Conservation (phyloP, 2,329 filamentous ascomycete species). For the Aspergillus pseudoterreus region DNA sequence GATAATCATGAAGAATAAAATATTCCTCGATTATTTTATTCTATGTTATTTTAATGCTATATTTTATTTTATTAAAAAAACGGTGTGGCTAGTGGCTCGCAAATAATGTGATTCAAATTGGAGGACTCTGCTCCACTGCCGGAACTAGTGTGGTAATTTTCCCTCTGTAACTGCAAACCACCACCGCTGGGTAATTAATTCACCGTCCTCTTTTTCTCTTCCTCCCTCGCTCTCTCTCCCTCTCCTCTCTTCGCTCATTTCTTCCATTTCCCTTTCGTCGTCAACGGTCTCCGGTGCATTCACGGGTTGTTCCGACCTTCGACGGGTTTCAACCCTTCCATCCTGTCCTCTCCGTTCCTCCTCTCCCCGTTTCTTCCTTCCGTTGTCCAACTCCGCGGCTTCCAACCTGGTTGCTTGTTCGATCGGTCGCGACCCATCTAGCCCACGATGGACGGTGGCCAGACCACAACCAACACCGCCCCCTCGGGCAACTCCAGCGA, state of each 20-base stretch:
- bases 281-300: background rate
- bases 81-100: background rate
- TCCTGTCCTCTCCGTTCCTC: background rate
- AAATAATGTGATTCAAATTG: background rate
- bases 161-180: background rate
- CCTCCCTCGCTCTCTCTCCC: background rate
- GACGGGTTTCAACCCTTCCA: background rate
- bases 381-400: conserved; percentile 3
- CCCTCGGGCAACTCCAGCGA: conserved; percentile 83
- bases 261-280: conserved; percentile 11
- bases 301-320: background rate
- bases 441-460: conserved; percentile 44
- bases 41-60: too few species aligned
- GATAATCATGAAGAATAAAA: background rate
- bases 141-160: background rate
- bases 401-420: conserved; percentile 27
- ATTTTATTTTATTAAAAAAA: background rate
- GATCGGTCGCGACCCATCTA: conserved; percentile 39
- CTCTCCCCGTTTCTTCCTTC: conserved; percentile 8
- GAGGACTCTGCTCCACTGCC: background rate
- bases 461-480: conserved; percentile 38
- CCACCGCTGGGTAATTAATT: background rate
- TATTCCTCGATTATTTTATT: too few species aligned
- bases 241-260: conserved; percentile 5
- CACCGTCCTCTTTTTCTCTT: background rate